Evolutionary conservation across 2,329 filamentous ascomycete genomes (phyloP).

Genomic region (Leptosphaerulina australis): DNA sequence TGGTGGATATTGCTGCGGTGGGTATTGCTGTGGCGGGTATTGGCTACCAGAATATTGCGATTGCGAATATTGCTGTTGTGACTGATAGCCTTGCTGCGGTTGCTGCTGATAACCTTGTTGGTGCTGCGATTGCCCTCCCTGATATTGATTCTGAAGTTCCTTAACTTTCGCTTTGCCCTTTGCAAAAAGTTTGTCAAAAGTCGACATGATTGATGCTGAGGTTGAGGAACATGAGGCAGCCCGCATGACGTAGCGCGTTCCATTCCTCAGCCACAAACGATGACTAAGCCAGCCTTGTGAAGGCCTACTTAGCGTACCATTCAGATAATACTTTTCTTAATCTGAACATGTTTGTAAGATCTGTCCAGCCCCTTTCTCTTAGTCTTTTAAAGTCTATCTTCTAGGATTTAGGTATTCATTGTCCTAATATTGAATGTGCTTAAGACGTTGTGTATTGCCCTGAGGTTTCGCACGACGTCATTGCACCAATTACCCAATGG

Average conservation of each 20-base stretch:
- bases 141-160: slow-evolving; percentile 34
- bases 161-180: slow-evolving; percentile 48
- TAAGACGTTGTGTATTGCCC: neutral
- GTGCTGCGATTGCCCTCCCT: slow-evolving; percentile 29
- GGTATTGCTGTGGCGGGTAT: slow-evolving; percentile 31
- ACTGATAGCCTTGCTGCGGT: slow-evolving; percentile 23
- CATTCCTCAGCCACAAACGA: slow-evolving; percentile 4
- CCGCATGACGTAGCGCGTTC: slow-evolving; percentile 10
- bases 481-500: slow-evolving; percentile 14
- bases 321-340: no score
- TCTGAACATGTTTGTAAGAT: neutral
- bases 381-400: no score
- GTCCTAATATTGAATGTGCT: neutral
- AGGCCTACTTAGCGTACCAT: no score
- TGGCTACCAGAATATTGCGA: slow-evolving; percentile 28
- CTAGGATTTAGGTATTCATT: no score
- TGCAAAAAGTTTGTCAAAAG: slow-evolving; percentile 44
- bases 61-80: slow-evolving; percentile 21
- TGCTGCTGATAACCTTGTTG: slow-evolving; percentile 25
- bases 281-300: slow-evolving; percentile 8
- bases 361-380: neutral
- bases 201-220: slow-evolving; percentile 30
- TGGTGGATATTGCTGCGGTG: slow-evolving; percentile 24
- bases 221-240: slow-evolving; percentile 7
- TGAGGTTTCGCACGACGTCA: slow-evolving; percentile 30